phyloP scores from a whole-genome alignment of 2,329 filamentous ascomycete species.

The Thielaviopsis euricoi region DNA sequence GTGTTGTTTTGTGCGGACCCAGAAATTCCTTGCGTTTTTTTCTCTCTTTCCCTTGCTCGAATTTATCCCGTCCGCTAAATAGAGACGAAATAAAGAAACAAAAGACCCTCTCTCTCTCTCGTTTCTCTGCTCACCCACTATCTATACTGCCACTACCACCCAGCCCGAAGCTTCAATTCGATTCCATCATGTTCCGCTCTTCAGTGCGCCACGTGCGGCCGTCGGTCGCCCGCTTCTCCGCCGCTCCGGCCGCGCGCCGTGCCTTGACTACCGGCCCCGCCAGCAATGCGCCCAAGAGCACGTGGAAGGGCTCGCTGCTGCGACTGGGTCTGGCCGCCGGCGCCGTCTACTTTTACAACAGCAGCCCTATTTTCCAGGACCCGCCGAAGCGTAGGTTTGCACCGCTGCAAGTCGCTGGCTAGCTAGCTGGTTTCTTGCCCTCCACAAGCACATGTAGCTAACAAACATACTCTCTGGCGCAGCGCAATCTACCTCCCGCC shows the following conservation, averaged over 20 bases:
- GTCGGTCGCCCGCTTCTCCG: background rate
- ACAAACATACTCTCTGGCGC: background rate
- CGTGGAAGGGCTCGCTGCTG: slow-evolving; percentile 61
- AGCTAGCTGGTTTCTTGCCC: background rate
- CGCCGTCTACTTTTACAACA: slow-evolving; percentile 88
- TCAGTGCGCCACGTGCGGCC: slow-evolving; percentile 12
- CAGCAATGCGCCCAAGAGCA: slow-evolving; percentile 44
- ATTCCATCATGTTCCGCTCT: slow-evolving; percentile 11
- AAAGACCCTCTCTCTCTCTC: too few species aligned
- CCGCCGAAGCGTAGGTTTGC: slow-evolving; percentile 45
- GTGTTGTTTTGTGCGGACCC: background rate
- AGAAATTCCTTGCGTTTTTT: background rate
- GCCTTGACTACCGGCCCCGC: slow-evolving; percentile 36
- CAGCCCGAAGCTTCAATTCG: background rate
- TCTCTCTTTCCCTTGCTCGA: background rate
- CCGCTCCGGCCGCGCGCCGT: slow-evolving; percentile 18
- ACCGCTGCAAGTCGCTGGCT: background rate
- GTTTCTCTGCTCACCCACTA: background rate
- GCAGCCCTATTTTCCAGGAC: slow-evolving; percentile 72
- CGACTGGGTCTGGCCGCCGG: slow-evolving; percentile 63
- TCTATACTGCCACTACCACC: background rate
- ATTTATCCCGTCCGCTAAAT: too few species aligned
- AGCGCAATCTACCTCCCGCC: slow-evolving; percentile 8
- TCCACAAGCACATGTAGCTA: background rate
- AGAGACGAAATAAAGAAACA: too few species aligned